Evolutionary conservation across 306 rosid species (phyloP), one percentile per base, ranked within the genome.

Genomic region (Vigna mungo): DNA sequence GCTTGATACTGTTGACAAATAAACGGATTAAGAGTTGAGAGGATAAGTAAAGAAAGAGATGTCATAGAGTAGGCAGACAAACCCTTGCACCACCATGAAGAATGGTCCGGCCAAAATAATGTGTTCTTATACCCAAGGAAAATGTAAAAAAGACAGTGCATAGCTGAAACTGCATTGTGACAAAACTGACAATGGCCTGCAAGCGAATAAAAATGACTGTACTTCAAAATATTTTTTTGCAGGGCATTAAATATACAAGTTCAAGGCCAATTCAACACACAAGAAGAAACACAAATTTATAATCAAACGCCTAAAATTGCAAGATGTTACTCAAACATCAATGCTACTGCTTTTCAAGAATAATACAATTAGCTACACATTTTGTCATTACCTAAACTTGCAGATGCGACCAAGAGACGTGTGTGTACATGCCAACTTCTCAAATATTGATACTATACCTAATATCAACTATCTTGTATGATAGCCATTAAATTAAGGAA

Each of bases 31-130:
- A 41, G 47, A 73, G 12, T 41, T 82, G 68, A 62, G 30, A 54
- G 72, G 36, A 71, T 47, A 36, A 66, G 70, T 32, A 52, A 46
- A 62, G 41, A 21, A 62, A 73, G 41, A 51, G 6, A 67, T 14
- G 32, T 44, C 36, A 80, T 11, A 27, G 69, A 56, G 81, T 67
- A 52, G 17, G 83, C 49, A 39, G 68, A 84, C 95, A 59, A 73
- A 92, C 98, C 97, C 89, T 88, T 53, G 98, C 98, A 85, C 98
- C 98, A 20, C 98, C 98, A 77, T 95, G 98, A 82, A 92, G 97
- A 83, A 95, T 89, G 46, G 98, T 92, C 79, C 97, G 90, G 15
- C 97, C 98, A 82, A 95, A 95, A 83, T 95, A 95, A 85, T 95
- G 98, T 52, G 98, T 88, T 83, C 69, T 85, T 47, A 97, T 95